Conservation (phyloP, 2,329 filamentous ascomycete genomes). For the Helicocarpus griseus region DNA sequence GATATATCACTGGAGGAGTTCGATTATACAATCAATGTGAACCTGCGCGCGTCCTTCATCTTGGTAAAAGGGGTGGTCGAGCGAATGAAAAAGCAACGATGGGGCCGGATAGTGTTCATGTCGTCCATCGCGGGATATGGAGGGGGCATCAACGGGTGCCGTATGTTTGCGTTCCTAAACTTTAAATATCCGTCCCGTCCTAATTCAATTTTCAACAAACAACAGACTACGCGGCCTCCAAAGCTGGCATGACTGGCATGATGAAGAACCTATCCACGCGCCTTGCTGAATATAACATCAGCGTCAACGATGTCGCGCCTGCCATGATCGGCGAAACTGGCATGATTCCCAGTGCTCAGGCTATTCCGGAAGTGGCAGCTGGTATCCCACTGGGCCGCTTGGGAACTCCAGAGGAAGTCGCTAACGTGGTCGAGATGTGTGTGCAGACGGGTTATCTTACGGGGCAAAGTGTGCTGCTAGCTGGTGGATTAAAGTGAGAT, state of each 20-base stretch:
- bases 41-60: constrained; percentile 53
- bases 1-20: constrained; percentile 57
- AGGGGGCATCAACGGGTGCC: constrained; percentile 54
- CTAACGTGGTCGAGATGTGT: constrained; percentile 52
- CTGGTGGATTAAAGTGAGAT: constrained; percentile 42
- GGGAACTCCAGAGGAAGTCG: constrained; percentile 50
- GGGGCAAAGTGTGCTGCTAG: constrained; percentile 46
- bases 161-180: constrained; percentile 20
- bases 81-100: constrained; percentile 49
- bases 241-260: constrained; percentile 54
- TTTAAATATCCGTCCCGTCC: neutral
- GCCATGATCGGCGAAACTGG: constrained; percentile 58
- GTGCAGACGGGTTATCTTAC: constrained; percentile 53
- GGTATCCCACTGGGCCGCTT: constrained; percentile 51
- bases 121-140: constrained; percentile 55
- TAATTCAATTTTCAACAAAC: neutral
- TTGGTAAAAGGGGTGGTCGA: constrained; percentile 51
- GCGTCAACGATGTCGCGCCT: constrained; percentile 58
- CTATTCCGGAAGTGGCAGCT: constrained; percentile 49
- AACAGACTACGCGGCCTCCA: constrained; percentile 46
- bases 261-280: constrained; percentile 55
- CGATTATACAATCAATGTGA: constrained; percentile 53
- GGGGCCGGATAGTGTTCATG: constrained; percentile 57
- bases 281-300: constrained; percentile 51
- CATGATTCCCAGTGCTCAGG: constrained; percentile 51